Base-by-base conservation (phyloP, 192 early-diverging fungal genomes). In the Diversispora epigaea region DNA sequence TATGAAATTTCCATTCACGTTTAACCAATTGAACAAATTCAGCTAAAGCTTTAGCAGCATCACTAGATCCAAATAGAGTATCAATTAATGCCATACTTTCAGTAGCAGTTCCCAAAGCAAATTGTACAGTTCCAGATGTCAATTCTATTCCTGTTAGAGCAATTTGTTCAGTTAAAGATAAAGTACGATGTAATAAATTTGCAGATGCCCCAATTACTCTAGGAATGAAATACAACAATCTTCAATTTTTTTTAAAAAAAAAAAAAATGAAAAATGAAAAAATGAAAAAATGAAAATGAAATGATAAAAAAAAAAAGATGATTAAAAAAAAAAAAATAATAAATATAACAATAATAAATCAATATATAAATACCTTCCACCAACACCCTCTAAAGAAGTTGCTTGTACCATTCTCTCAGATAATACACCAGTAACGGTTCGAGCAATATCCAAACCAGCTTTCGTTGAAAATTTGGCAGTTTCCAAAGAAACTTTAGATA, bases 21-120 rank as follows among this genome's bases (percentile, higher is more conserved):
- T 89, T 88, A 44, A 94, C 88, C 61, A 97, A 81, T 47, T 89
- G 81, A 43, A 97, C 89, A 57, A 97, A 87, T 21, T 93, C 89
- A 2, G 92, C 89, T 41, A 96, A 80, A 12, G 94, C 94, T 32
- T 91, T 86, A 15, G 95, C 96, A 0, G 96, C 94, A 77, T 99
- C 96, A 8, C 93, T 98, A 3, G 92, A 89, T 22, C 97, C 97
- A 86, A 99, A 98, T 9, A 99, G 77, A 5, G 93, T 95, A 82
- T 98, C 97, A 63, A 86, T 79, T 25, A 83, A n/a, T 9, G 78
- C 64, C 14, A 81, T 32, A 11, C 79, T 77, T 43, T 83, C 82
- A 64, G 78, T 69, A 21, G 78, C 57, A 11, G 82, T 81, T 14
- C 55, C 62, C 17, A 83, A 71, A n/a, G 79, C 57, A 22, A 62